Conservation (phyloP, 805 yeast species). For the Cyberlindnera subsufficiens region DNA sequence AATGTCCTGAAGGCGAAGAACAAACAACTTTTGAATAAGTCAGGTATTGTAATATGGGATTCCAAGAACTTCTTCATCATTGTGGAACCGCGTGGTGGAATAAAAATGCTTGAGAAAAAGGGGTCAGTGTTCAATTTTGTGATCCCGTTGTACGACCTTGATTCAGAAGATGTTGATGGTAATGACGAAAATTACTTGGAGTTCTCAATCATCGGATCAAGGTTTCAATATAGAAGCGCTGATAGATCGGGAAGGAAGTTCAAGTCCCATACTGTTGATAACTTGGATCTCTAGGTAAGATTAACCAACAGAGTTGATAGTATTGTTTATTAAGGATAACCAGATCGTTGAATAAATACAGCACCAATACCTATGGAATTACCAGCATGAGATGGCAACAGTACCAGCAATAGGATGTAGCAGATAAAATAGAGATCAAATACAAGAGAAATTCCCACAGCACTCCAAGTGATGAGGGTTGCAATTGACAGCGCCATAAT, state of each 20-base stretch:
- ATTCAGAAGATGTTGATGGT: constrained; percentile 13
- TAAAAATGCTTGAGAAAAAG: constrained; percentile 60
- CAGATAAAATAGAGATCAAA: too few species aligned
- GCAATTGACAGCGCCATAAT: too few species aligned
- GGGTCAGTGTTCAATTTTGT: constrained; percentile 58
- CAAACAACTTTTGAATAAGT: constrained; percentile 48
- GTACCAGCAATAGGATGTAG: too few species aligned
- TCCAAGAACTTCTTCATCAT: constrained; percentile 66
- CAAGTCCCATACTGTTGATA: constrained; percentile 71
- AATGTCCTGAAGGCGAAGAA: constrained; percentile 55
- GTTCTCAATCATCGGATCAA: constrained; percentile 71
- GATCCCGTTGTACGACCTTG: constrained; percentile 26
- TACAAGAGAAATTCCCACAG: too few species aligned
- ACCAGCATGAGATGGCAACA: neutral
- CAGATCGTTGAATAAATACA: neutral
- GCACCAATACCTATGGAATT: neutral
- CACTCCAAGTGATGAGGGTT: too few species aligned
- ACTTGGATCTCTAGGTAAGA: constrained; percentile 24
- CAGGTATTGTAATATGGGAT: constrained; percentile 83
- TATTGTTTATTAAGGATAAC: neutral
- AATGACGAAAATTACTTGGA: constrained; percentile 37
- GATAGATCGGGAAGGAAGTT: constrained; percentile 84
- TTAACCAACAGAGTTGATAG: neutral
- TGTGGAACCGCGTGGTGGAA: constrained; percentile 55
- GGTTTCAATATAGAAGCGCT: constrained; percentile 67